These are phyloP conservation scores for Leccinum fallax DNA, from an alignment of 1,284 basidiomycete species.

Conservation along the genomic window DNA sequence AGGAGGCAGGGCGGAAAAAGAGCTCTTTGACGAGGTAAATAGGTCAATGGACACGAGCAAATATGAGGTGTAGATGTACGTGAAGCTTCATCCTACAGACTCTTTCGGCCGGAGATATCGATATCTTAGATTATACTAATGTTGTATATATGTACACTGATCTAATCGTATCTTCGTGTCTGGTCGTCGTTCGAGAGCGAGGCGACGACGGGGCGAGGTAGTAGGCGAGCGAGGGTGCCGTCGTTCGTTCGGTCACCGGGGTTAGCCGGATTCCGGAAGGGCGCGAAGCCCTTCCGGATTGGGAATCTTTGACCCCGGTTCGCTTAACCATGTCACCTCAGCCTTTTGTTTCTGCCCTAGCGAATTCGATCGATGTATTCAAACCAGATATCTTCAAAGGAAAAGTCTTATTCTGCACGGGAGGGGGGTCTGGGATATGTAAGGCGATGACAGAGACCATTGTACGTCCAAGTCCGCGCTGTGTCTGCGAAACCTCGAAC, in stretches of 20 bases:
- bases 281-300: too few relatives aligned
- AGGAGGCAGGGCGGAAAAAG: constrained; percentile 50
- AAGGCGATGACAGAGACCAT: constrained; percentile 84
- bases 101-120: constrained; percentile 14
- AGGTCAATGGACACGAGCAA: background rate
- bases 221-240: too few relatives aligned
- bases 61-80: constrained; percentile 3
- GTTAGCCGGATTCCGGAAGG: too few relatives aligned
- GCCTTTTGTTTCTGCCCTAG: constrained; percentile 41
- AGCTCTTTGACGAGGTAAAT: constrained; percentile 20
- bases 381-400: constrained; percentile 83
- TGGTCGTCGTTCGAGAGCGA: background rate
- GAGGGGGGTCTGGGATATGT: constrained; percentile 91
- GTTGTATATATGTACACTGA: constrained; percentile 20
- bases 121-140: constrained; percentile 31
- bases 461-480: constrained; percentile 43
- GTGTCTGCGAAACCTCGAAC: background rate
- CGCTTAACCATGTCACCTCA: constrained; percentile 14
- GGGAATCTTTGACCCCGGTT: background rate
- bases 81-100: background rate
- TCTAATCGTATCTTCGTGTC: constrained; percentile 14
- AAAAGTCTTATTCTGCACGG: constrained; percentile 94
- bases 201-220: too few relatives aligned
- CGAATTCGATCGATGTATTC: constrained; percentile 67
- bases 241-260: too few relatives aligned